Evolutionary conservation across 2,329 filamentous ascomycete species (phyloP).

Genomic region (Zymoseptoria crescenta): DNA sequence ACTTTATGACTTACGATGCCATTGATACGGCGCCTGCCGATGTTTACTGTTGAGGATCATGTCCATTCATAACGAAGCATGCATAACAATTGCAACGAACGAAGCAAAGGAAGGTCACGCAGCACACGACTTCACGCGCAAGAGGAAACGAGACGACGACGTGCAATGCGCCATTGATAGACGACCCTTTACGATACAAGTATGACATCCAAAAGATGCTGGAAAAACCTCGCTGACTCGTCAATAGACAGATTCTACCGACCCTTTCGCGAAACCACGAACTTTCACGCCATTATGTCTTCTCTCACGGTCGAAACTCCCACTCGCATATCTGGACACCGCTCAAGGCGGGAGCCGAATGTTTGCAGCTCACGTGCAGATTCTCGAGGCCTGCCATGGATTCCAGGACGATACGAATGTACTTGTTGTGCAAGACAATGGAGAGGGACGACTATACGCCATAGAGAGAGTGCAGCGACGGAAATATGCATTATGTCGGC

Average conservation of each 20-base stretch:
- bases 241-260: conserved; percentile 12
- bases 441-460: conserved; percentile 48
- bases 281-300: conserved; percentile 33
- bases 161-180: conserved; percentile 14
- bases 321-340: conserved; percentile 56
- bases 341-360: conserved; percentile 45
- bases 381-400: conserved; percentile 52
- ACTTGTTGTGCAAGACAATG: conserved; percentile 54
- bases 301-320: conserved; percentile 52
- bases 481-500: conserved; percentile 60
- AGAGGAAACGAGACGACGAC: conserved; percentile 12
- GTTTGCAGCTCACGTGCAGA: conserved; percentile 55
- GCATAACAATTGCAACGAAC: conserved; percentile 7
- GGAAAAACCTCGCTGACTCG: conserved; percentile 4
- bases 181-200: conserved; percentile 22
- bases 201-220: conserved; percentile 2
- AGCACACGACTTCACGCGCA: conserved; percentile 7
- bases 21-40: conserved; percentile 10
- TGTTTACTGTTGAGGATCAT: conserved; percentile 7
- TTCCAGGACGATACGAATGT: conserved; percentile 43
- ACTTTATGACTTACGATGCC: conserved; percentile 8
- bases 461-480: conserved; percentile 57
- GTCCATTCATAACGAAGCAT: conserved; percentile 13
- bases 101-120: background rate
- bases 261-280: conserved; percentile 20